Evolutionary conservation across 1,284 basidiomycete species (phyloP).

Genomic region (Ceratobasidium sp.): DNA sequence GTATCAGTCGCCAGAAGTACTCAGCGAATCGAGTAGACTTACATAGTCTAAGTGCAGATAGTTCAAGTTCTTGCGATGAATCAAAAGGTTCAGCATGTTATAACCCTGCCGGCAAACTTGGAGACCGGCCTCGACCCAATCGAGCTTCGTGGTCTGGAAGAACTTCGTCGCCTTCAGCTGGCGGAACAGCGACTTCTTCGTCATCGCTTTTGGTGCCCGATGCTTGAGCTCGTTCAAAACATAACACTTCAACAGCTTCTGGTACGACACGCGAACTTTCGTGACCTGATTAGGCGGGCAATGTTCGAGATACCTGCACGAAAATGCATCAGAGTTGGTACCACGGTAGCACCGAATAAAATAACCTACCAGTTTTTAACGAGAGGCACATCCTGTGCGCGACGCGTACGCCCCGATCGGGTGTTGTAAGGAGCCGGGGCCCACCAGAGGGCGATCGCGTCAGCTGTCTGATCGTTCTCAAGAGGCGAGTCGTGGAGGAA

Average conservation of each 20-base stretch:
- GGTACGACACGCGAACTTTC: conserved; percentile 99
- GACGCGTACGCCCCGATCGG: conserved; percentile 91
- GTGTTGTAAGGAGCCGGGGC: conserved; percentile 96
- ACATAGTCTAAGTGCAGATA: conserved; percentile 90
- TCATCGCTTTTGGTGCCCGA: conserved; percentile 93
- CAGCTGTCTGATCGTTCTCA: conserved; percentile 93
- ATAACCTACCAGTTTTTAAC: conserved; percentile 87
- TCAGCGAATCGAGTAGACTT: conserved; percentile 50
- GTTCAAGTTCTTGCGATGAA: conserved; percentile 99
- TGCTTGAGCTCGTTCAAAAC: conserved; percentile 95
- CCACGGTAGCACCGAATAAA: neutral
- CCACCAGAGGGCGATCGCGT: conserved; percentile 99
- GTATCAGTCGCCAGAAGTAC: conserved; percentile 52
- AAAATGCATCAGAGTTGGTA: neutral
- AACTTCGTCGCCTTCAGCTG: conserved; percentile 99
- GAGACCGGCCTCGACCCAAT: conserved; percentile 99
- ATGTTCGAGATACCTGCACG: conserved; percentile 83
- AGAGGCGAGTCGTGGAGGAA: conserved; percentile 87
- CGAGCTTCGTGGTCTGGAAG: conserved; percentile 97
- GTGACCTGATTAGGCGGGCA: conserved; percentile 96
- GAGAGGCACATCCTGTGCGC: conserved; percentile 94
- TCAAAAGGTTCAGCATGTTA: conserved; percentile 99
- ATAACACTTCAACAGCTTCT: conserved; percentile 97
- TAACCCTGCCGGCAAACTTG: conserved; percentile 99
- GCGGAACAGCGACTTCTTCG: conserved; percentile 96